Conservation (phyloP, 2,329 filamentous ascomycete species). For the Colletotrichum filicis region DNA sequence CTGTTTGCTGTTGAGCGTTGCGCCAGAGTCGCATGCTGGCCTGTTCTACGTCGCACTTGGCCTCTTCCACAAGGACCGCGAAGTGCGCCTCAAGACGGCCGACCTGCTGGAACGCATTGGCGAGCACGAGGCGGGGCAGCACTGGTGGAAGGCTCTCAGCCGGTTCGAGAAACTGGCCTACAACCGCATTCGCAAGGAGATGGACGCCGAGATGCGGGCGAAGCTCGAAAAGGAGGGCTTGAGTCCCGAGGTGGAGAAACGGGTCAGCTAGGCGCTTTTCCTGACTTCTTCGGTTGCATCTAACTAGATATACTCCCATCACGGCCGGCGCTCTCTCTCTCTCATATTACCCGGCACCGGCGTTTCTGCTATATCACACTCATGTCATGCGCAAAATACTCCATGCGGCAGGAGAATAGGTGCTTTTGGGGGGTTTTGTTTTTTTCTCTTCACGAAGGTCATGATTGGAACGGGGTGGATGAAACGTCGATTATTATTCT, state of each 20-base stretch:
- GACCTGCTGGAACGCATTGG: conserved; percentile 85
- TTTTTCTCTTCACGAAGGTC: conserved; percentile 23
- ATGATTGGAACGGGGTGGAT: conserved; percentile 29
- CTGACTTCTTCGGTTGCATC: conserved; percentile 20
- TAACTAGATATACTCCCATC: conserved; percentile 17
- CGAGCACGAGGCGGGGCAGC: conserved; percentile 88
- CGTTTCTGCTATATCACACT: conserved; percentile 3
- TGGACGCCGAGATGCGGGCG: conserved; percentile 61
- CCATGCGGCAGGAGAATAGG: background rate
- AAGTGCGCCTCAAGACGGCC: conserved; percentile 81
- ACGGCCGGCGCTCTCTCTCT: conserved; percentile 15
- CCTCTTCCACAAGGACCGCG: conserved; percentile 87
- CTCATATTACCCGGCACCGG: background rate
- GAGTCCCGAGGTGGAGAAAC: conserved; percentile 54
- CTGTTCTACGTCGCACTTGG: conserved; percentile 93
- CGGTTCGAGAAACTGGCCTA: conserved; percentile 90
- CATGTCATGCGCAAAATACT: background rate
- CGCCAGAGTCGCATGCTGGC: conserved; percentile 86
- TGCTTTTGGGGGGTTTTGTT: background rate
- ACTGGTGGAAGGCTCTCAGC: conserved; percentile 91
- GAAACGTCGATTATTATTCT: conserved; percentile 29
- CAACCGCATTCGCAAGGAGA: conserved; percentile 78
- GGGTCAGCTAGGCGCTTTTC: conserved; percentile 55
- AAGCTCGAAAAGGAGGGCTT: conserved; percentile 58
- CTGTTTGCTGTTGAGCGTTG: conserved; percentile 82